Evolutionary conservation across 2,329 filamentous ascomycete genomes (phyloP), one percentile per base, ranked within the genome.

Genomic region (Periconia macrospinosa): DNA sequence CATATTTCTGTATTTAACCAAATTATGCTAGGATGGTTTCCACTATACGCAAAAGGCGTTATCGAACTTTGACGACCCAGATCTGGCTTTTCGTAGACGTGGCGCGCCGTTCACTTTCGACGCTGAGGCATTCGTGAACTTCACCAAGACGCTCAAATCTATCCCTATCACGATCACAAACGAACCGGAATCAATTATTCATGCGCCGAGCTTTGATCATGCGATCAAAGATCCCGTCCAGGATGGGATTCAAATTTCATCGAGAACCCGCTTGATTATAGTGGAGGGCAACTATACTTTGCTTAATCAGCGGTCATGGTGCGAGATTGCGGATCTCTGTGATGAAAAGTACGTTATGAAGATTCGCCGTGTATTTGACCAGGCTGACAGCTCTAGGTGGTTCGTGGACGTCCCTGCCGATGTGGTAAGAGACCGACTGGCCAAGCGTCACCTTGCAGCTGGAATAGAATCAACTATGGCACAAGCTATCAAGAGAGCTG

Each of bases 51-150:
- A 65, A 13, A 43, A 62, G 43, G 48, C 49, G 11, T 53, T 67
- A 13, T 57, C 62, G 6, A 45, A 51, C 5, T 65, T 66, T 35
- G 37, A 59, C 15, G 52, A 67, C 47, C 54, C 62, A 3, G 50
- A 58, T 10, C 23, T 50, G n/a, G 64, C 63, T 1, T 67, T 68
- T 35, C 53, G 54, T 23, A 55, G 65, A 41, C 64, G 64, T 18
- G 64, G 65, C 14, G 65, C 63, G 30, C 64, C 64, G 0, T 68
- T 68, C 40, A 67, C 65, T 1, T 68, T 68, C 43, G 60, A 68
- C 49, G 63, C 59, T 14, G 18, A 60, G 18, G 55, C 56, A 6
- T 65, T 65, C 18, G 47, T 67, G 15, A 35, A 49, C 6, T 60
- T 67, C 17, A 57, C 63, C 15, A 55, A 45, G 18, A 51, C 27